Evolutionary conservation across 495 filamentous ascomycete genomes (phyloP), one percentile per base, ranked within the genome.

Genomic region (Stereocaulon alpinum): DNA sequence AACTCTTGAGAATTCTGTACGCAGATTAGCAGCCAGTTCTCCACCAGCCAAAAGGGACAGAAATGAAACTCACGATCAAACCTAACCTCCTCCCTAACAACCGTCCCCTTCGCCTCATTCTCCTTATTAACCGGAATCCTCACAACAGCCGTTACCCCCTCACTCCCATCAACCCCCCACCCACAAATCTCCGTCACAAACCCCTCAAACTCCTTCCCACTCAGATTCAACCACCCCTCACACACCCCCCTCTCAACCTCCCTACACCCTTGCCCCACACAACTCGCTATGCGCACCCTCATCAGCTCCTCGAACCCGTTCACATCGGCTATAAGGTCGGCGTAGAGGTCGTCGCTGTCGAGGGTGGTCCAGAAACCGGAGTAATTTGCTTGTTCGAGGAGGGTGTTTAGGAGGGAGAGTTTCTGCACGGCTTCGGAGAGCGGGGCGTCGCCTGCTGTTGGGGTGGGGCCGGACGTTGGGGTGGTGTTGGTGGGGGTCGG

Each of bases 271-370:
- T 96, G 91, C 67, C 86, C 85, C 60, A 95, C 84, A 58, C 91
- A 89, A 37, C 88, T 84, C 59, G 91, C 91, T 67, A 97, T 97
- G 66, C 89, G 82, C 56, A 94, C 80, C 58, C 94, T 84, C 74
- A 99, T 89, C 51, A 95, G 80, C 71, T 99, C 94, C 78, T 97
- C 94, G 73, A 99, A 99, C 27, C 92, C 94, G 48, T 83, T 82
- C 61, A 96, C 91, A 68, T 97, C 94, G 50, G 92, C 91, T 30
- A 90, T 86, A 57, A 99, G 76, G 67, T 99, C 93, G 49, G 93
- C 94, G 71, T 96, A 99, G 18, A 96, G 80, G 71, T 99, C 93
- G 68, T 97, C 93, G 61, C 81, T 85, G 73, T 96, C 89, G 56
- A 96, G 82, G 7, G 88, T 91, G 32, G 80, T 79, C 94, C 94